Evolutionary conservation across 2,329 filamentous ascomycete genomes (phyloP), one percentile per base, ranked within the genome.

Genomic region (Macrophomina pseudophaseolina): DNA sequence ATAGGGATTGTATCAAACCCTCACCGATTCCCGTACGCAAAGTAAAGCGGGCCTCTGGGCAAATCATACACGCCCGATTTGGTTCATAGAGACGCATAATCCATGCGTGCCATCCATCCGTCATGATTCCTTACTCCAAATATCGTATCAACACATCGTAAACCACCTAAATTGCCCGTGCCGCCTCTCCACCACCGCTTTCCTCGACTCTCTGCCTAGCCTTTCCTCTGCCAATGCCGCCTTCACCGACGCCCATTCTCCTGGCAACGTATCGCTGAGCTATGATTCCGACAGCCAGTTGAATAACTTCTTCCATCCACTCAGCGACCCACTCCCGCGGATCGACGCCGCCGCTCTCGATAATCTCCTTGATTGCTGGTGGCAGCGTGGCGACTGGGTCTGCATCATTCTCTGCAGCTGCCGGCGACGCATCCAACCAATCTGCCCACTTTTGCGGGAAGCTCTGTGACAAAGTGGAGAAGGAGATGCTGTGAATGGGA

Each of bases 281-380:
- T 3, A 98, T 90, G 7, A 97, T 83, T 18, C 95, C 94, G 0
- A 96, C 87, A 3, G 89, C 87, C 58, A 98, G 82, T 48, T 84
- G 88, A 38, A 99, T 84, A 0, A 89, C 82, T 81, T 98, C 94
- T 81, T 98, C 94, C 54, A 99, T 86, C 95, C 95, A 99, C 79
- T 98, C 95, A 3, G 94, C 91, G 44, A 97, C 92, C 95, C 95
- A 99, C 78, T 99, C 95, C 67, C 95, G 86, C 0, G 95, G 95
- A 75, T 99, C 95, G 2, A 98, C 92, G 9, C 88, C 88, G 16
- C 88, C 88, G 62, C 80, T 83, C 66, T 86, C 82, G 59, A 99
- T 88, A 69, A 98, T 97, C 71, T 94, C 91, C 28, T 87, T 85
- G 72, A 99, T 97, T 74, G 94, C 93, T 33, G 92, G 90, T 0